Evolutionary conservation across 768 basidiomycete genomes (phyloP).

Genomic region (Gymnopilus dilepis): DNA sequence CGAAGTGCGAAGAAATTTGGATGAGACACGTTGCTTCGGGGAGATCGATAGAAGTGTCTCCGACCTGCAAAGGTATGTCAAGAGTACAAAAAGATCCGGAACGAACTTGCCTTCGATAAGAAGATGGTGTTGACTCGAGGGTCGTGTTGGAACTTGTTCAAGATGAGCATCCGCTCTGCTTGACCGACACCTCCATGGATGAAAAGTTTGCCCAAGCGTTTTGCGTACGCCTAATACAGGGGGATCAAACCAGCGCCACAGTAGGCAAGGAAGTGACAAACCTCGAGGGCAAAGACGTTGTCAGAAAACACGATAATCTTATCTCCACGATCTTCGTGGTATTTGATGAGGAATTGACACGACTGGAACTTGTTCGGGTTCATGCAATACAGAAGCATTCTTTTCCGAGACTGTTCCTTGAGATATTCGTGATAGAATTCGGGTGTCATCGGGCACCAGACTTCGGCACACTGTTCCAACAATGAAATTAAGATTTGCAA

Average conservation of each 20-base stretch:
- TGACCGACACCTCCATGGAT: conserved; percentile 97
- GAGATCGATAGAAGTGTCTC: conserved; percentile 98
- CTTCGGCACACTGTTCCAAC: conserved; percentile 86
- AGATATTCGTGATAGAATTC: conserved; percentile 99
- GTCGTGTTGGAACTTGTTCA: conserved; percentile 95
- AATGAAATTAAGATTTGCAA: background rate
- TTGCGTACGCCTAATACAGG: conserved; percentile 79
- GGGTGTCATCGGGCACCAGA: conserved; percentile 99
- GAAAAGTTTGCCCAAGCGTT: conserved; percentile 90
- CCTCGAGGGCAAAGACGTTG: conserved; percentile 97
- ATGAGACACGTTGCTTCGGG: conserved; percentile 99
- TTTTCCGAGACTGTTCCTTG: conserved; percentile 88
- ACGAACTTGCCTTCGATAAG: conserved; percentile 79
- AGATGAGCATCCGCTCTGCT: conserved; percentile 92
- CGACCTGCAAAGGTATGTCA: conserved; percentile 60
- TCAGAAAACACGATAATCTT: conserved; percentile 99
- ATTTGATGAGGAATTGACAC: conserved; percentile 98
- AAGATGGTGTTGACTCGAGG: conserved; percentile 98
- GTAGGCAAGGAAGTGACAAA: conserved; percentile 38
- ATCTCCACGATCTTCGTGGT: conserved; percentile 96
- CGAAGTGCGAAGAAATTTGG: conserved; percentile 99
- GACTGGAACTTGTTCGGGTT: conserved; percentile 99
- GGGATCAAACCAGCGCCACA: conserved; percentile 6
- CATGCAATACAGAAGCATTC: conserved; percentile 98
- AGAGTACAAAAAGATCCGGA: background rate